Evolutionary conservation across 176 grass and related monocot species (phyloP).

Genomic region (Cenchrus americanus): DNA sequence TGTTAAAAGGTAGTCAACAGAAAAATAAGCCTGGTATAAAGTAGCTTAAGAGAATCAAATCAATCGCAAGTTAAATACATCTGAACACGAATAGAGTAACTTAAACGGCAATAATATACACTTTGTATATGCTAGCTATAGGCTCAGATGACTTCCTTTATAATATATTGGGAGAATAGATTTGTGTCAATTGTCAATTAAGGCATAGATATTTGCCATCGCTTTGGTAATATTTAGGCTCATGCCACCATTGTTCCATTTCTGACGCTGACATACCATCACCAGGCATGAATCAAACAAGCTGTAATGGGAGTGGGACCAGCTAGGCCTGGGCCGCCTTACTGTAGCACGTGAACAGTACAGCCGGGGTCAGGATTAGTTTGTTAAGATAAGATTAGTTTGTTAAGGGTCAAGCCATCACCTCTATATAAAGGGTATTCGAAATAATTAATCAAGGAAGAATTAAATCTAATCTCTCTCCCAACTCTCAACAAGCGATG

Average conservation of each 20-base stretch:
- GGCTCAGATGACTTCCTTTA: background rate
- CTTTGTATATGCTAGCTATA: background rate
- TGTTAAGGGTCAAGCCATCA: too few species aligned
- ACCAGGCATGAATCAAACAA: background rate
- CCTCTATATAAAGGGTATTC: too few species aligned
- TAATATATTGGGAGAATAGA: background rate
- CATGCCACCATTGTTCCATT: background rate
- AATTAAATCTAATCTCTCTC: too few species aligned
- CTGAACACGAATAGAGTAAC: background rate
- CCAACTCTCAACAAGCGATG: too few species aligned
- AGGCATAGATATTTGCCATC: background rate
- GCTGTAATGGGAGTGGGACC: too few species aligned
- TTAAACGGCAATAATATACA: constrained; percentile 12
- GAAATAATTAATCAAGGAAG: too few species aligned
- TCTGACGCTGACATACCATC: background rate
- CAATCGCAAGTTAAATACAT: background rate
- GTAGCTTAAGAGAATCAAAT: constrained; percentile 15
- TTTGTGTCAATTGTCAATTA: background rate
- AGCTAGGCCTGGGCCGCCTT: too few species aligned
- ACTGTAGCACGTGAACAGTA: too few species aligned
- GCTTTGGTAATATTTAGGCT: background rate
- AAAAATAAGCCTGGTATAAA: background rate
- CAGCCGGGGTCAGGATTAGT: too few species aligned
- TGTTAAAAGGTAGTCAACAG: background rate
- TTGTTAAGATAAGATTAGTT: too few species aligned